Base-by-base conservation (phyloP, 1,284 basidiomycete species). In the Austroboletus niveus region DNA sequence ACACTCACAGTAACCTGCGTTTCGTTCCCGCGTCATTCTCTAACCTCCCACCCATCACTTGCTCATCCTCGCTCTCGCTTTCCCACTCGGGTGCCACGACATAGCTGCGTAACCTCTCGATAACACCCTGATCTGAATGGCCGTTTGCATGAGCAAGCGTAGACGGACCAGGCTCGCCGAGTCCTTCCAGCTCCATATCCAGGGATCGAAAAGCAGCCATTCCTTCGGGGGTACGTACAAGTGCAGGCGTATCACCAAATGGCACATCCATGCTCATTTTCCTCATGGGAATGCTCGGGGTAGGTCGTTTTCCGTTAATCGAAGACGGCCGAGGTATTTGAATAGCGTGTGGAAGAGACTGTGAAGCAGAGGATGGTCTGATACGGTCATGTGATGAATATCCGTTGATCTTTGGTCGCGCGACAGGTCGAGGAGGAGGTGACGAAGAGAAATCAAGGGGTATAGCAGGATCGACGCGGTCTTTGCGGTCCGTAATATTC, bases 401-500 rank as follows among this genome's bases (percentile, higher is more conserved):
- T 27, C 65, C 65, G 27, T 67, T 67, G 44, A 68, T 53, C 54
- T 62, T 70, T 24, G 68, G 64, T 32, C 69, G 60, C 7, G 65
- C 54, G 17, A 64, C 44, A 3, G 65, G 59, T 36, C 68, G 62
- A 50, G 48, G 38, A 15, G 53, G 42, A 11, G 65, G 49, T 0
- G 60, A 47, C 10, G 53, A 48, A 39, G 66, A 62, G 30, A 67
- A 61, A 48, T 62, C 54, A 4, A 57, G 55, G 59, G 62, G 52
- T 73, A 72, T 83, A 55, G 64, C 65, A 17, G 84, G 86, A 60
- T 86, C 86, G 7, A 74, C 72, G 47, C 87, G 80, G 58, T 96
- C 93, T 63, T 87, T 88, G 57, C 85, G 84, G 69, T 98, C 96
- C 2, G 89, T 90, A 57, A 98, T 85, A 63, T 95, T 88, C 61